Percentiles rank a stretch among this genome's conserved stretches.
phyloP scores from a whole-genome alignment of 1,139 yeast species.

The Taphrina pruni region DNA sequence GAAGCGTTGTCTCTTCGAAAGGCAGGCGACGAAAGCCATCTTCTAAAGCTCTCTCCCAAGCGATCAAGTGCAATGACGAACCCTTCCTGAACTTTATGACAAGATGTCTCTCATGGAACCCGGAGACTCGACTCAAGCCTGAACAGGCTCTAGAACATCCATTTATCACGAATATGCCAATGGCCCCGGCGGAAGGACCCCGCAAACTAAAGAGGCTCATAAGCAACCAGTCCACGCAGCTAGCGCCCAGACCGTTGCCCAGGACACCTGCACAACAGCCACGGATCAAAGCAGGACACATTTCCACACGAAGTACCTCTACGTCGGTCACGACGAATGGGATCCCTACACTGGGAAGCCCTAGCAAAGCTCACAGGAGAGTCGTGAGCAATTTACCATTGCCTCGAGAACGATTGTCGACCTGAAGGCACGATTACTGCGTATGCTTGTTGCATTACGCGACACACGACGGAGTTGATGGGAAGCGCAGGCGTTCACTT shows the following conservation, averaged over 20 bases:
- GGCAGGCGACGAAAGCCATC: constrained; percentile 52
- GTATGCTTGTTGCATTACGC: background rate
- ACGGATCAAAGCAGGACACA: background rate
- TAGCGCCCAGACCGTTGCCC: constrained; percentile 4
- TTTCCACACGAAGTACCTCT: constrained; percentile 10
- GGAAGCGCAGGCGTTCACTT: no score
- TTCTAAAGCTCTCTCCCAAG: constrained; percentile 49
- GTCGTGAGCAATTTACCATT: constrained; percentile 31
- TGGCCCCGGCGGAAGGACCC: background rate
- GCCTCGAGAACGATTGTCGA: constrained; percentile 25
- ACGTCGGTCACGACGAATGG: background rate
- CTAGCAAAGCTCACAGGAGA: constrained; percentile 23
- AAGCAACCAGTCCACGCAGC: constrained; percentile 6
- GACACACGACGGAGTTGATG: background rate
- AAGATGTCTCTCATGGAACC: constrained; percentile 62
- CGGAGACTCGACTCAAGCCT: constrained; percentile 57
- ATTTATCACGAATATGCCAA: constrained; percentile 51
- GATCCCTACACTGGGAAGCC: constrained; percentile 11
- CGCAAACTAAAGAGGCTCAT: constrained; percentile 3
- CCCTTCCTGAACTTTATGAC: constrained; percentile 54
- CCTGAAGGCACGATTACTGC: background rate
- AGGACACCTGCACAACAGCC: constrained; percentile 14
- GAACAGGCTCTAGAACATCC: constrained; percentile 57
- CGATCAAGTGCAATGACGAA: constrained; percentile 49
- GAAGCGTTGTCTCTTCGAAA: constrained; percentile 50